Conservation (phyloP, 768 basidiomycete species). For the Polyporus arcularius region DNA sequence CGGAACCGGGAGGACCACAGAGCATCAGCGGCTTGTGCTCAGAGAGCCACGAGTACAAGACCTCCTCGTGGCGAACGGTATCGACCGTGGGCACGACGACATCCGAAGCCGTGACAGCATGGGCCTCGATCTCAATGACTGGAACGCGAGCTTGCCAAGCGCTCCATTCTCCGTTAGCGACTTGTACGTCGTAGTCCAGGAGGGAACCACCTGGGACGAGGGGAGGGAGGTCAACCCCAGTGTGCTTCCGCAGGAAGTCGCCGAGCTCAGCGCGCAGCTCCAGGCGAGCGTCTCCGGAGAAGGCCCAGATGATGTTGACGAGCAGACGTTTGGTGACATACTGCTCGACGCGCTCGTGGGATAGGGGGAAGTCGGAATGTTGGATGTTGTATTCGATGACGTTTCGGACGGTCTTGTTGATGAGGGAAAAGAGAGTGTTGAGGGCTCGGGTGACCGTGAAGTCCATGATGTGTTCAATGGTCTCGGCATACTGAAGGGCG, state of each 20-base stretch:
- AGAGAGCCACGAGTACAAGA: slow-evolving; percentile 97
- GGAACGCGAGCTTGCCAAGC: slow-evolving; percentile 93
- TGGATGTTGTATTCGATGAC: slow-evolving; percentile 93
- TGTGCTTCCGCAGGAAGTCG: slow-evolving; percentile 79
- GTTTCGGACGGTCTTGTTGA: slow-evolving; percentile 95
- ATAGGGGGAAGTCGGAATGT: slow-evolving; percentile 92
- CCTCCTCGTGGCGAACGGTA: slow-evolving; percentile 97
- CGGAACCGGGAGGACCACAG: slow-evolving; percentile 99
- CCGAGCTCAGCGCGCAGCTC: slow-evolving; percentile 89
- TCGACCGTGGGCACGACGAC: slow-evolving; percentile 98
- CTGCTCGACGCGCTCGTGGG: slow-evolving; percentile 81
- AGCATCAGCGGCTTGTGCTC: slow-evolving; percentile 98
- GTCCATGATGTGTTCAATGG: slow-evolving; percentile 99
- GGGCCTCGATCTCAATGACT: slow-evolving; percentile 94
- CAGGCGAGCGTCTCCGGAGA: slow-evolving; percentile 93
- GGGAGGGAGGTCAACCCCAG: slow-evolving; percentile 87
- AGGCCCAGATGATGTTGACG: slow-evolving; percentile 95
- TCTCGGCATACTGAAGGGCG: slow-evolving; percentile 77
- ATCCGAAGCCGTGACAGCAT: slow-evolving; percentile 93
- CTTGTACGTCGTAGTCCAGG: slow-evolving; percentile 94
- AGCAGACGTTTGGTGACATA: slow-evolving; percentile 90
- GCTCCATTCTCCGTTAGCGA: slow-evolving; percentile 83
- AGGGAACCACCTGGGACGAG: slow-evolving; percentile 77
- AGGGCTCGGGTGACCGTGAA: slow-evolving; percentile 91
- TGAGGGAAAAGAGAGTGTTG: slow-evolving; percentile 92